A percentile compares a stretch with the other conserved stretches of the same genome.
phyloP scores from a whole-genome alignment of 805 yeast genomes.

The Kodamaea jinghongensis region DNA sequence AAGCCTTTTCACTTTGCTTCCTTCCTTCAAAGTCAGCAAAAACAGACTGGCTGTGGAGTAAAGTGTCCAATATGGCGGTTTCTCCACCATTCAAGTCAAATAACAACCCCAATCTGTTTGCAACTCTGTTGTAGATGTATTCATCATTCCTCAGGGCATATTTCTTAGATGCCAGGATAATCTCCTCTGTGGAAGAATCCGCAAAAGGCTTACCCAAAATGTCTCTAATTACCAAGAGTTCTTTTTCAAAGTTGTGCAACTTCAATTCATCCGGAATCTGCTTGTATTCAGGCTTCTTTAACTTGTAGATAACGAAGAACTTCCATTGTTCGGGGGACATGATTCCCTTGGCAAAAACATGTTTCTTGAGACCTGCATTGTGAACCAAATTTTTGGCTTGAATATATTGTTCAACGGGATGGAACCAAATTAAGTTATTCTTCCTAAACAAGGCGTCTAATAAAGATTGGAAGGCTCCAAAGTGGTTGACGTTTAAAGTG shows the following conservation, averaged over 20 bases:
- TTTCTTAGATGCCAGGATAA: slow-evolving; percentile 9
- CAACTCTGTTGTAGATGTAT: slow-evolving; percentile 15
- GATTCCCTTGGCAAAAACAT: slow-evolving; percentile 4
- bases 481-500: slow-evolving; percentile 3
- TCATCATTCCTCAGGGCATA: slow-evolving; percentile 15
- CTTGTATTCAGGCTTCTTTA: slow-evolving; percentile 4
- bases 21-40: slow-evolving; percentile 18
- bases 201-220: slow-evolving; percentile 8
- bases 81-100: slow-evolving; percentile 57
- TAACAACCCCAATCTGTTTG: slow-evolving; percentile 21
- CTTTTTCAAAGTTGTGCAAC: slow-evolving; percentile 15
- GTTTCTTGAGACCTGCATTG: slow-evolving; percentile 1
- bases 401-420: slow-evolving; percentile 4
- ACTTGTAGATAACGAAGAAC: background rate
- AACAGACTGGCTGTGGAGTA: slow-evolving; percentile 44
- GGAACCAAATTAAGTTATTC: slow-evolving; percentile 7
- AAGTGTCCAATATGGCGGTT: slow-evolving; percentile 55
- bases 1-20: background rate
- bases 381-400: background rate
- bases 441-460: slow-evolving; percentile 5
- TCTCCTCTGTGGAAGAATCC: slow-evolving; percentile 10
- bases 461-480: slow-evolving; percentile 7
- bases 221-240: slow-evolving; percentile 18
- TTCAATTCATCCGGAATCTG: slow-evolving; percentile 22
- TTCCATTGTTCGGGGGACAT: slow-evolving; percentile 7